Evolutionary conservation across 2,329 filamentous ascomycete genomes (phyloP).

Genomic region (Lachnellula willkommii): DNA sequence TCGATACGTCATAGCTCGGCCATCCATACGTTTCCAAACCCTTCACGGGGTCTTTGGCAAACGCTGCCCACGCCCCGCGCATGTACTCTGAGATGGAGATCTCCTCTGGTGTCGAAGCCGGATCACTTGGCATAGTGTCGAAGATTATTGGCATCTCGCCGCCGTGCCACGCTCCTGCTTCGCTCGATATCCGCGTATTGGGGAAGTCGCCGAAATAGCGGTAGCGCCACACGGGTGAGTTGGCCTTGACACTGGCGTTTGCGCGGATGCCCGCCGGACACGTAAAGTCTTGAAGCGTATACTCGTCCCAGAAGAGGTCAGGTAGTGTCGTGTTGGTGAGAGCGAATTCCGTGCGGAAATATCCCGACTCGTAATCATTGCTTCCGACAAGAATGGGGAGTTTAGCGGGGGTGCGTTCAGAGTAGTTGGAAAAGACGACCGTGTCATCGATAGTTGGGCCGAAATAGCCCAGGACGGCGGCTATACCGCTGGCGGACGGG

Average conservation of each 20-base stretch:
- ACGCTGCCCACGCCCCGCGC: slow-evolving; percentile 36
- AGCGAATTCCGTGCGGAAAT: slow-evolving; percentile 25
- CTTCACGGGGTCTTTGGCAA: slow-evolving; percentile 35
- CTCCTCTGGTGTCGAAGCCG: slow-evolving; percentile 27
- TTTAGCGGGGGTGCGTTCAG: slow-evolving; percentile 17
- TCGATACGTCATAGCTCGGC: slow-evolving; percentile 23
- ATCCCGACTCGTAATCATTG: slow-evolving; percentile 32
- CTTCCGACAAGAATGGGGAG: slow-evolving; percentile 31
- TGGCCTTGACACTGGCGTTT: slow-evolving; percentile 22
- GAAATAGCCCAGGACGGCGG: slow-evolving; percentile 20
- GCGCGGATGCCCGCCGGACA: slow-evolving; percentile 31
- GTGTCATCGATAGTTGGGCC: slow-evolving; percentile 26
- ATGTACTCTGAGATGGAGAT: slow-evolving; percentile 32
- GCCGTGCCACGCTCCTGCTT: slow-evolving; percentile 33
- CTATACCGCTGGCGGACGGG: slow-evolving; percentile 8
- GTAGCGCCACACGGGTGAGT: slow-evolving; percentile 36
- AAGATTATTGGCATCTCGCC: slow-evolving; percentile 34
- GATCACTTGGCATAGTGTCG: slow-evolving; percentile 21
- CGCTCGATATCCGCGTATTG: slow-evolving; percentile 28
- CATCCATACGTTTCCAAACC: slow-evolving; percentile 32
- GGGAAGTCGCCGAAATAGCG: slow-evolving; percentile 36
- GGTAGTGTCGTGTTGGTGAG: slow-evolving; percentile 18
- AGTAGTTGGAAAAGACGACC: slow-evolving; percentile 29
- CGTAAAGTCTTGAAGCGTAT: slow-evolving; percentile 31
- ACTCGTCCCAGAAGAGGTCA: slow-evolving; percentile 25